phyloP scores from a whole-genome alignment of 192 early-diverging fungal genomes.

The Polychytrium aggregatum region DNA sequence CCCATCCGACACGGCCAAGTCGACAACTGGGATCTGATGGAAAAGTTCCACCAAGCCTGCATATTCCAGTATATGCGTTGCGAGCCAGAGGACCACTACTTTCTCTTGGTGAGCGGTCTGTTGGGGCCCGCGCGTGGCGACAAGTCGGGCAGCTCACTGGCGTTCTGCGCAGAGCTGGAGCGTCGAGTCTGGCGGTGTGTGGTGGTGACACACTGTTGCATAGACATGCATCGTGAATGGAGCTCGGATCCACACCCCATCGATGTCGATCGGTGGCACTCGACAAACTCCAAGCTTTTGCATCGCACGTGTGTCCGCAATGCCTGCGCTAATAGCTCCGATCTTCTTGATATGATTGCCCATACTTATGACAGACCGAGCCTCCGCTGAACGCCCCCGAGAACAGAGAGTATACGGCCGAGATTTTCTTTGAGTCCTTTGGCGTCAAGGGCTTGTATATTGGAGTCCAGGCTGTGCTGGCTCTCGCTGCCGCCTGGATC shows the following conservation, averaged over 20 bases:
- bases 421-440: slow-evolving; percentile 99
- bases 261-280: too few species aligned
- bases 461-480: slow-evolving; percentile 97
- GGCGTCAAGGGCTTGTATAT: slow-evolving; percentile 96
- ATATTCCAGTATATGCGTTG: slow-evolving; percentile 97
- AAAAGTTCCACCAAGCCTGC: slow-evolving; percentile 96
- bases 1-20: slow-evolving; percentile 97
- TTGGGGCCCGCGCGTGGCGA: neutral
- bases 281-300: too few species aligned
- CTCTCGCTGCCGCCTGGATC: slow-evolving; percentile 91
- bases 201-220: too few species aligned
- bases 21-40: slow-evolving; percentile 99
- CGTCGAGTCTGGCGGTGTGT: too few species aligned
- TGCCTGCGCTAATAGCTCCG: too few species aligned
- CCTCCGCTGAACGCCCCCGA: slow-evolving; percentile 96
- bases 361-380: slow-evolving; percentile 61
- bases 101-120: slow-evolving; percentile 58
- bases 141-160: slow-evolving; percentile 2
- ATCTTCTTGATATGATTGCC: too few species aligned
- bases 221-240: too few species aligned
- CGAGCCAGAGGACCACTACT: slow-evolving; percentile 97
- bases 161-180: neutral
- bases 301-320: too few species aligned
- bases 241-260: too few species aligned
- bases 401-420: slow-evolving; percentile 97